Base-by-base conservation (phyloP, 306 rosid genomes). In the Medicago lupulina region DNA sequence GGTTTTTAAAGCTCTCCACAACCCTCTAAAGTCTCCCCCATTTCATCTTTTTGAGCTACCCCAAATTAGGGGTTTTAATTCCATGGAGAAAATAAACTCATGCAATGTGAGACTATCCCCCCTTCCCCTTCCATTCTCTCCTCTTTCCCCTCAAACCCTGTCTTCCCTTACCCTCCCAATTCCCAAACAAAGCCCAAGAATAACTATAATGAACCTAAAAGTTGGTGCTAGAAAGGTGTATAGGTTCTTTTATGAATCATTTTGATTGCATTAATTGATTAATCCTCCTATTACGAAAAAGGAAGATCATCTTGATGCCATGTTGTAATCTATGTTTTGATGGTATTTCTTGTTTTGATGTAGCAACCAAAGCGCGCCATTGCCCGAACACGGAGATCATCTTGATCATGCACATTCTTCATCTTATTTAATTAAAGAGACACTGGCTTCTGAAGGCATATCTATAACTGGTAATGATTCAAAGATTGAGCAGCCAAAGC, bases 401-500 rank as follows among this genome's bases (percentile, higher is more conserved):
- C 77, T 76, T 71, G 87, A 86, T 70, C 74, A 81, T 60, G 80
- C 84, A 47, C 85, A 78, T 50, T 67, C 92, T 72, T 18, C 83
- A 61, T 40, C 89, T 57, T 78, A 78, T 14, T 36, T 9, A 46
- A 81, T 83, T 61, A 85, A 77, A 70, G 80, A 76, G 63, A 13
- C 71, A 34, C 81, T 73, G 34, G 70, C 83, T 74, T 57, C 84
- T 18, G 88, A 91, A 50, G 81, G 76, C 72, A 82, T 69, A 50
- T 70, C 83, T 41, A 47, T 81, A 62, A 51, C 75, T 54, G 17
- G 55, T 41, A 62, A 71, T 25, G 84, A 77, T 73, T 66, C 87
- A 57, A 86, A 85, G 81, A 67, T 59, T 83, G 92, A 86, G 28
- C 84, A 82, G 59, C 78, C 78, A 53, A 86, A 84, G 76, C 86